Conservation (phyloP, 306 rosid genomes). For the Fragaria ananassa region DNA sequence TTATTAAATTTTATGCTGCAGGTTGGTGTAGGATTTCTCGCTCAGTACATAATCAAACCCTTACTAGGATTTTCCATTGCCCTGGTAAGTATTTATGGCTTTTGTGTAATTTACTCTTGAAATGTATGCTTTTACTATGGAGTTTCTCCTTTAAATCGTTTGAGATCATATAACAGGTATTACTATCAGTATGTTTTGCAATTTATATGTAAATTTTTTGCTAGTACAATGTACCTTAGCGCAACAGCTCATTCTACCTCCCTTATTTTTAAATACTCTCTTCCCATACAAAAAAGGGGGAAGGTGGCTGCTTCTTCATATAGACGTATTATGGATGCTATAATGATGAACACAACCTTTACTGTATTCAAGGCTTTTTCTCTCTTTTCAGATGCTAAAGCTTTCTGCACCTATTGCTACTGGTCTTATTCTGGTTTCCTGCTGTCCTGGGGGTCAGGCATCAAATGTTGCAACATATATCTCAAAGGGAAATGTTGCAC, state of each 20-base stretch:
- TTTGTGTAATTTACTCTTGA: background rate
- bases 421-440: conserved; percentile 94
- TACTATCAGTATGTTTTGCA: background rate
- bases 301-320: background rate
- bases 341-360: background rate
- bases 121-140: background rate
- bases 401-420: conserved; percentile 96
- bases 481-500: conserved; percentile 93
- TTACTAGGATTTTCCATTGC: conserved; percentile 74
- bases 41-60: conserved; percentile 87
- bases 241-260: background rate
- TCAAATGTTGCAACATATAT: conserved; percentile 95
- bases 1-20: conserved; percentile 41
- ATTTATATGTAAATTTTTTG: background rate
- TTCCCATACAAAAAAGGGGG: background rate
- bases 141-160: background rate
- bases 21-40: conserved; percentile 98
- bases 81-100: conserved; percentile 44
- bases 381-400: conserved; percentile 59
- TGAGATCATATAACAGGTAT: background rate
- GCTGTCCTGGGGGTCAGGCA: conserved; percentile 99
- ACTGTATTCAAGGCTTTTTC: conserved; percentile 13
- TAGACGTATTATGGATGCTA: background rate
- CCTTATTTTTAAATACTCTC: background rate
- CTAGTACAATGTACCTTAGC: background rate